Base-by-base conservation (phyloP, 768 basidiomycete genomes). In the Gloeophyllum trabeum region DNA sequence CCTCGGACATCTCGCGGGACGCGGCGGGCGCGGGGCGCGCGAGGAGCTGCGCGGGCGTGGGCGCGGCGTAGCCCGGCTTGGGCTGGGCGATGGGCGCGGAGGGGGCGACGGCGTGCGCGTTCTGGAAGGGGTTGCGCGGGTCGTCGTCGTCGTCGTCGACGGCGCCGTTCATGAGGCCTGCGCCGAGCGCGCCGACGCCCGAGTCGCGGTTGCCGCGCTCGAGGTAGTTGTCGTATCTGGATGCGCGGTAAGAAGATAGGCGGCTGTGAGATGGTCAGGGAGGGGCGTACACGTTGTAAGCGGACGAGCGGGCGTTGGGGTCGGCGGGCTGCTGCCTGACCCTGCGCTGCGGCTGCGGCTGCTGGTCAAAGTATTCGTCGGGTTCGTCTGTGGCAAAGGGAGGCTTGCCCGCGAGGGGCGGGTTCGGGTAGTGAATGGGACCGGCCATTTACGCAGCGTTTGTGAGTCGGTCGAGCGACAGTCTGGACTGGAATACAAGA, bases 351-450 rank as follows among this genome's bases (percentile, higher is more conserved):
- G 64, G 61, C 39, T 61, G 61, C n/a, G n/a, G n/a, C 24, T 65
- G 60, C 13, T 69, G 58, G 47, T 75, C 66, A 55, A 76, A 83
- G 48, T 70, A 61, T 19, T 72, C 69, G 57, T 81, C 77, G 4
- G 75, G 75, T 51, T 79, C 72, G 61, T 84, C 75, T 26, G 78
- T 81, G 36, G 77, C 81, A 54, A 71, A 82, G 21, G 79, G 78
- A 10, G 79, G 78, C 59, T 64, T 68, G 46, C 76, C 74, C 56
- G 76, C 76, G 46, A 77, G 63, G 42, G 76, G 66, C 19, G 72
- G 47, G 21, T 51, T 56, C 41, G 46, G 46, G 40, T 57, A 57
- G 50, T 51, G 50, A 42, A 53, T 51, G 21, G 51, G 52, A 41
- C 51, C 52, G 23, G 54, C 42, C 56, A 56, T 56, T 16, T 18